Evolutionary conservation across 1,139 yeast genomes (phyloP).

Genomic region (Yamadazyma sp.): DNA sequence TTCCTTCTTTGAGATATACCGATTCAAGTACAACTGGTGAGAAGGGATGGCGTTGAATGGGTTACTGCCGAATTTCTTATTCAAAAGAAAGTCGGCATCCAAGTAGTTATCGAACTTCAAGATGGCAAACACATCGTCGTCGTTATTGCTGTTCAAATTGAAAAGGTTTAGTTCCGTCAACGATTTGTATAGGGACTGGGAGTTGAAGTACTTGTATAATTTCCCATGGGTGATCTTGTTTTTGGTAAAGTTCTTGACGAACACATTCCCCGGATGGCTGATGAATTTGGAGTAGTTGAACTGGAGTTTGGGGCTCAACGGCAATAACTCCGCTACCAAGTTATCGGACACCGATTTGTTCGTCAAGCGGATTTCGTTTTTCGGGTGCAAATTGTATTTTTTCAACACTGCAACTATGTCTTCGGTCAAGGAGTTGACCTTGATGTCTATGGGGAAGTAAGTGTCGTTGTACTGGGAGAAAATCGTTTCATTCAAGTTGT

Average conservation of each 20-base stretch:
- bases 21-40: slow-evolving; percentile 27
- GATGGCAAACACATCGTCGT: slow-evolving; percentile 32
- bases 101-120: slow-evolving; percentile 37
- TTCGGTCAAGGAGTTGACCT: slow-evolving; percentile 3
- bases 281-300: slow-evolving; percentile 39
- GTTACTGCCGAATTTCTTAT: slow-evolving; percentile 22
- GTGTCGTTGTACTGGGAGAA: slow-evolving; percentile 10
- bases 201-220: slow-evolving; percentile 26
- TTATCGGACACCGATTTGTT: slow-evolving; percentile 10
- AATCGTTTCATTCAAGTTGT: slow-evolving; percentile 9
- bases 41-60: slow-evolving; percentile 31
- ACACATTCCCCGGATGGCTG: slow-evolving; percentile 66
- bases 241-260: slow-evolving; percentile 47
- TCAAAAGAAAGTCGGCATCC: slow-evolving; percentile 34
- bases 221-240: slow-evolving; percentile 18
- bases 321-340: slow-evolving; percentile 9
- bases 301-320: slow-evolving; percentile 1
- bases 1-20: slow-evolving; percentile 29
- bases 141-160: slow-evolving; percentile 12
- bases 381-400: slow-evolving; percentile 5
- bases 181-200: slow-evolving; percentile 26
- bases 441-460: slow-evolving; percentile 13
- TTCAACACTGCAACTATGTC: slow-evolving; percentile 3
- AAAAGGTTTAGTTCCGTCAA: slow-evolving; percentile 31
- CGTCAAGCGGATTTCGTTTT: slow-evolving; percentile 6